phyloP scores from a whole-genome alignment of 2,329 filamentous ascomycete genomes.

The Penicillium paneum region DNA sequence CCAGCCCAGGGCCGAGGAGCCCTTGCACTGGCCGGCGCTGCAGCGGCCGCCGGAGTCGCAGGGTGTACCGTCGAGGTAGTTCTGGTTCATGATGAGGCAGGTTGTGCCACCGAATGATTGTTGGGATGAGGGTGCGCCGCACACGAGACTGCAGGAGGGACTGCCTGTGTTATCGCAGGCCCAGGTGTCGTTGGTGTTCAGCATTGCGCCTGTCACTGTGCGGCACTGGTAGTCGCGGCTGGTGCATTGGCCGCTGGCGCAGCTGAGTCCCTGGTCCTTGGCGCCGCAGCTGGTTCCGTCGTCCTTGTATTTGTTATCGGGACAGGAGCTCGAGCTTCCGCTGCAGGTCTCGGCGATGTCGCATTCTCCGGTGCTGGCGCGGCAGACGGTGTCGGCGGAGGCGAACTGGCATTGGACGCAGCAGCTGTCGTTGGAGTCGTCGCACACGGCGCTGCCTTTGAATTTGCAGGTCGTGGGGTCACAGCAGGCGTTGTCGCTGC shows the following conservation, averaged over 20 bases:
- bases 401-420: slow-evolving; percentile 45
- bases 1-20: slow-evolving; percentile 69
- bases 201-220: slow-evolving; percentile 73
- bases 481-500: slow-evolving; percentile 76
- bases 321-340: slow-evolving; percentile 70
- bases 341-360: slow-evolving; percentile 82
- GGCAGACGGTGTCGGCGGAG: slow-evolving; percentile 69
- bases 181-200: slow-evolving; percentile 70
- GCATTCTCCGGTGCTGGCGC: slow-evolving; percentile 73
- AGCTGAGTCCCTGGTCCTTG: slow-evolving; percentile 57
- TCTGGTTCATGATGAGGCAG: slow-evolving; percentile 62
- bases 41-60: slow-evolving; percentile 81
- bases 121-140: slow-evolving; percentile 67
- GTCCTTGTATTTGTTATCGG: slow-evolving; percentile 63
- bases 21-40: slow-evolving; percentile 71
- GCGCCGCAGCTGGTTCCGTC: slow-evolving; percentile 72
- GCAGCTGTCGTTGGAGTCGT: slow-evolving; percentile 52
- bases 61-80: slow-evolving; percentile 87
- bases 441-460: slow-evolving; percentile 69
- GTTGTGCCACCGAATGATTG: slow-evolving; percentile 63
- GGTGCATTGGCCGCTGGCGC: slow-evolving; percentile 92
- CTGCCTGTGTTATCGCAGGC: slow-evolving; percentile 63
- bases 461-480: slow-evolving; percentile 84
- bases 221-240: slow-evolving; percentile 86
- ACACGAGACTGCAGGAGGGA: slow-evolving; percentile 69